Evolutionary conservation across 495 filamentous ascomycete genomes (phyloP).

Genomic region (Beverwykella pulmonaria): DNA sequence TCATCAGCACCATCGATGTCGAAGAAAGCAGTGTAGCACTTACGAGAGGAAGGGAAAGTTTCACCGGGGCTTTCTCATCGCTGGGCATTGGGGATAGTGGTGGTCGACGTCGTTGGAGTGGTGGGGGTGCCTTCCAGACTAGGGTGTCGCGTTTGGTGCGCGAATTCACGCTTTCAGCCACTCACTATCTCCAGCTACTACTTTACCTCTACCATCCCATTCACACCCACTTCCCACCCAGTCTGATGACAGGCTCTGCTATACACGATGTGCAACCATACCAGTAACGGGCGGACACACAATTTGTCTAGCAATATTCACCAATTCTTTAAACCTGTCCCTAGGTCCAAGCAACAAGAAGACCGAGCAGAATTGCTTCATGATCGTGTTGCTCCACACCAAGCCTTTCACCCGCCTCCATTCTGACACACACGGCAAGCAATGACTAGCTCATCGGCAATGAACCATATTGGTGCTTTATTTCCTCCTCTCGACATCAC

Average conservation of each 20-base stretch:
- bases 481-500: neutral
- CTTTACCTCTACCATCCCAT: neutral
- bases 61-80: constrained; percentile 64
- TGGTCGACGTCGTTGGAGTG: neutral
- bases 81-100: constrained; percentile 35
- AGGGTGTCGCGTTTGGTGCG: constrained; percentile 13
- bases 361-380: neutral
- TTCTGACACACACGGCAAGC: neutral
- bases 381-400: neutral
- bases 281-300: too few relatives aligned
- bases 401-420: neutral
- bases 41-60: constrained; percentile 90
- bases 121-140: constrained; percentile 8
- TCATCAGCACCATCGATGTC: constrained; percentile 26
- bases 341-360: too few relatives aligned
- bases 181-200: neutral
- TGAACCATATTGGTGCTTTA: constrained; percentile 9
- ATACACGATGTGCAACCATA: neutral
- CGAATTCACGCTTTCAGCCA: constrained; percentile 18
- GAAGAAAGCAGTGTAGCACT: constrained; percentile 28
- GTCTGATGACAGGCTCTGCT: too few relatives aligned
- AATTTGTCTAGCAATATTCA: too few relatives aligned
- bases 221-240: neutral
- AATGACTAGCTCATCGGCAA: neutral
- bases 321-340: too few relatives aligned